phyloP scores from a whole-genome alignment of 208 protist genomes.

The Acanthamoeba lenticulata region DNA sequence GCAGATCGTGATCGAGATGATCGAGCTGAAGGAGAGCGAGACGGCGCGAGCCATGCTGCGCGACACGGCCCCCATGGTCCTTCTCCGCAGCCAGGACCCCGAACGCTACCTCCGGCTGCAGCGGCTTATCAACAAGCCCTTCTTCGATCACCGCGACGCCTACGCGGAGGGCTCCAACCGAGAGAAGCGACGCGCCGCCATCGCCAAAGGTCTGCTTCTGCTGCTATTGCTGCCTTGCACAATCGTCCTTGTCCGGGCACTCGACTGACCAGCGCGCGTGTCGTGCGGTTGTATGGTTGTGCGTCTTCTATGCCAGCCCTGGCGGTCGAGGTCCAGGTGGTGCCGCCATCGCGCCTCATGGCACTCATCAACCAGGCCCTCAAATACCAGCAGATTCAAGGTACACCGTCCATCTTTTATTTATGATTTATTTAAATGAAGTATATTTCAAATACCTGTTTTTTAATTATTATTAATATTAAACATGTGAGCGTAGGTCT shows the following conservation, averaged over 20 bases:
- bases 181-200: constrained; percentile 55
- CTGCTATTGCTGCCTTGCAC: background rate
- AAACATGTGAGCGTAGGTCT: too few species aligned
- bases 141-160: constrained; percentile 64
- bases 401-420: too few species aligned
- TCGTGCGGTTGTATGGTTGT: background rate
- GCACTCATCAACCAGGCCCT: constrained; percentile 62
- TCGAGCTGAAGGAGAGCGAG: constrained; percentile 70
- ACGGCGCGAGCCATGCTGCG: constrained; percentile 65
- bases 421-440: too few species aligned
- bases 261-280: background rate
- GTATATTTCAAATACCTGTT: too few species aligned
- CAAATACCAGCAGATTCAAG: constrained; percentile 69
- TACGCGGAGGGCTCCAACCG: constrained; percentile 58
- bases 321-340: constrained; percentile 43
- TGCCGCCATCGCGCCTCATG: constrained; percentile 68
- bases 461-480: too few species aligned
- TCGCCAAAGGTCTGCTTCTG: constrained; percentile 7
- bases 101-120: constrained; percentile 62
- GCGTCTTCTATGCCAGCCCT: constrained; percentile 52
- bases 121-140: constrained; percentile 66
- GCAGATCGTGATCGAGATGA: constrained; percentile 69
- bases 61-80: constrained; percentile 40
- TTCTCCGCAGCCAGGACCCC: background rate
- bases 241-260: background rate